These are phyloP conservation scores for Boletus patriciae DNA, from an alignment of 768 basidiomycete genomes.

Conservation along the genomic window DNA sequence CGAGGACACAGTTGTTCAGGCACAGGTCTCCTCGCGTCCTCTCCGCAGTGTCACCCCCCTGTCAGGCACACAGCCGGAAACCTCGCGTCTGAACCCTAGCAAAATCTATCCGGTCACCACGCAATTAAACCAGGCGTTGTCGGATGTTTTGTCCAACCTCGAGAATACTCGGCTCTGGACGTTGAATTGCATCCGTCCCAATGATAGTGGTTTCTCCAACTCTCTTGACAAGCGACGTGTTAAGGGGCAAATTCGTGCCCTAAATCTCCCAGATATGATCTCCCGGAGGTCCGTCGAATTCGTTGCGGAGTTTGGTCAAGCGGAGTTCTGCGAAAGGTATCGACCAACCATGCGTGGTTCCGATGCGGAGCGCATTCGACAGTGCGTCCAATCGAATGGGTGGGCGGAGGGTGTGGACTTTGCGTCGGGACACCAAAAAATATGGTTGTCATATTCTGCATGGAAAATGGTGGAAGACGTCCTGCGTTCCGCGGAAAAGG, in stretches of 20 bases:
- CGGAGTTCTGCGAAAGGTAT: slow-evolving; percentile 54
- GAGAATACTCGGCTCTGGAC: slow-evolving; percentile 54
- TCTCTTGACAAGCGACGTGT: slow-evolving; percentile 65
- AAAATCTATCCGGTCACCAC: slow-evolving; percentile 60
- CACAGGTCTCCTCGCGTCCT: slow-evolving; percentile 60
- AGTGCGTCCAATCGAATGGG: slow-evolving; percentile 49
- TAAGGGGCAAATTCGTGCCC: slow-evolving; percentile 53
- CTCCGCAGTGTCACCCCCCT: slow-evolving; percentile 49
- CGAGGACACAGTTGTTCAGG: slow-evolving; percentile 56
- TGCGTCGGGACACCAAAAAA: slow-evolving; percentile 49
- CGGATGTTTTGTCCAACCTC: slow-evolving; percentile 45
- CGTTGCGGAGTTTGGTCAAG: slow-evolving; percentile 47
- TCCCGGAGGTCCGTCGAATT: slow-evolving; percentile 51
- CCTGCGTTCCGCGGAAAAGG: slow-evolving; percentile 51
- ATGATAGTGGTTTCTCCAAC: slow-evolving; percentile 61
- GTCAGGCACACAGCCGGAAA: slow-evolving; percentile 31
- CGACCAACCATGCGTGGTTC: slow-evolving; percentile 50
- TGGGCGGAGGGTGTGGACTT: slow-evolving; percentile 59
- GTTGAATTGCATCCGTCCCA: slow-evolving; percentile 60
- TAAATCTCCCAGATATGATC: slow-evolving; percentile 54
- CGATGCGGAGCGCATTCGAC: slow-evolving; percentile 47
- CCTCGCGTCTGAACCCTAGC: slow-evolving; percentile 45
- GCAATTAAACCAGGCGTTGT: slow-evolving; percentile 55
- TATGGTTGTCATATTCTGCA: slow-evolving; percentile 55
- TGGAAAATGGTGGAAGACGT: slow-evolving; percentile 66